phyloP scores from a whole-genome alignment of 495 filamentous ascomycete species.

The Friedmanniomyces simplex region DNA sequence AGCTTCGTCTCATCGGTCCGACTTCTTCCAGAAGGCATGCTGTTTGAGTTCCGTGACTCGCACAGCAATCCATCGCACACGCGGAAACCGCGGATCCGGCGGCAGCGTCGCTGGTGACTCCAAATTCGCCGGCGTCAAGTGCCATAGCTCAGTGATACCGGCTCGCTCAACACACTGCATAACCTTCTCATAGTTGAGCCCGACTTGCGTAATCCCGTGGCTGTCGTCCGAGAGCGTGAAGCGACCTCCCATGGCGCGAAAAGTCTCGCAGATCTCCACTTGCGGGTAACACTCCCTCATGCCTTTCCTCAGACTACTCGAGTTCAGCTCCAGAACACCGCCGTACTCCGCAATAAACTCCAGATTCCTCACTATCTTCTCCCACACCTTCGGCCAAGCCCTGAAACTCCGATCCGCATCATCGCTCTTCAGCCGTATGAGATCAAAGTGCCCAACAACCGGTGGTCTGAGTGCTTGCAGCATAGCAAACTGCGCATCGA shows the following conservation, averaged over 20 bases:
- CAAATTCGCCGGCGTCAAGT: conserved; percentile 9
- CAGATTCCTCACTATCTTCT: conserved; percentile 61
- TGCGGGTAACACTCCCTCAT: conserved; percentile 83
- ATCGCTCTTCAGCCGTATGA: conserved; percentile 70
- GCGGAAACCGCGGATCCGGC: conserved; percentile 22
- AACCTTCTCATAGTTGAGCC: conserved; percentile 52
- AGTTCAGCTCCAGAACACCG: conserved; percentile 82
- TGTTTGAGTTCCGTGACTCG: conserved; percentile 3
- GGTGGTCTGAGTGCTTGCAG: conserved; percentile 58
- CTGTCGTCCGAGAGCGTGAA: conserved; percentile 90
- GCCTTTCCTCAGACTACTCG: conserved; percentile 75
- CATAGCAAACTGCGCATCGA: conserved; percentile 79
- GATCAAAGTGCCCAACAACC: conserved; percentile 87
- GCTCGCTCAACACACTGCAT: conserved; percentile 45
- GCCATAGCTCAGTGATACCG: conserved; percentile 35
- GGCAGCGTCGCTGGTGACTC: neutral
- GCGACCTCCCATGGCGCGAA: conserved; percentile 54
- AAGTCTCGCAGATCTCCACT: conserved; percentile 65
- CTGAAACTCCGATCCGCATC: conserved; percentile 50
- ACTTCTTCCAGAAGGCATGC: conserved; percentile 12
- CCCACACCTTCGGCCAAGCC: conserved; percentile 54
- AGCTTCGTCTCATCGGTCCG: neutral
- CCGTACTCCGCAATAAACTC: conserved; percentile 57
- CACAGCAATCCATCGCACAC: conserved; percentile 9
- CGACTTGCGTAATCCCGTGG: conserved; percentile 73